Conservation (phyloP, 108 stramenopile genomes). For the Fragilaria radians region DNA sequence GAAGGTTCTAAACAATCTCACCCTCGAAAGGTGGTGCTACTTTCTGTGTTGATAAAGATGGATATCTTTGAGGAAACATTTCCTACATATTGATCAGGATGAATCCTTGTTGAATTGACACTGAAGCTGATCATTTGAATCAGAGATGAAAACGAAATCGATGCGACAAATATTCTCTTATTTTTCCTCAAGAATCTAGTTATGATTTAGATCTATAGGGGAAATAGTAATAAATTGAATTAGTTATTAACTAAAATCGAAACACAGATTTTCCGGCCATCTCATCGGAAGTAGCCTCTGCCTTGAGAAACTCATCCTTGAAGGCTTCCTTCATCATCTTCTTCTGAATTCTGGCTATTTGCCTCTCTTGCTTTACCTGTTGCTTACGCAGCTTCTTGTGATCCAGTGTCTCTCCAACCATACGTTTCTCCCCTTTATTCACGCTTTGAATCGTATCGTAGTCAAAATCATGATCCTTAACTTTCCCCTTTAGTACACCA, state of each 20-base stretch:
- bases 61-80: too few species aligned
- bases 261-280: constrained; percentile 77
- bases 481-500: constrained; percentile 48
- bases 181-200: too few species aligned
- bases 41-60: too few species aligned
- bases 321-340: constrained; percentile 85
- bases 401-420: constrained; percentile 63
- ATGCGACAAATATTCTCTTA: too few species aligned
- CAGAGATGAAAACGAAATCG: too few species aligned
- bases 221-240: too few species aligned
- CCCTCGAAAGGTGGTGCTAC: too few species aligned
- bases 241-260: constrained; percentile 34
- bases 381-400: constrained; percentile 86
- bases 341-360: constrained; percentile 86
- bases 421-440: constrained; percentile 78
- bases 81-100: too few species aligned
- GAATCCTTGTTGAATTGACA: too few species aligned
- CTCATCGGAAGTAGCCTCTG: constrained; percentile 46
- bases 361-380: constrained; percentile 75
- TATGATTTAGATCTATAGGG: too few species aligned
- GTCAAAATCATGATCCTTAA: constrained; percentile 12
- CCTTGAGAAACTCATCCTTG: constrained; percentile 69
- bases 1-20: too few species aligned
- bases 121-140: too few species aligned
- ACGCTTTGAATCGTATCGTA: constrained; percentile 61